Percentiles rank a stretch among this genome's conserved stretches.
These are phyloP conservation scores for Luvunga scandens DNA, from an alignment of 345 rosid species.

Conservation along the genomic window DNA sequence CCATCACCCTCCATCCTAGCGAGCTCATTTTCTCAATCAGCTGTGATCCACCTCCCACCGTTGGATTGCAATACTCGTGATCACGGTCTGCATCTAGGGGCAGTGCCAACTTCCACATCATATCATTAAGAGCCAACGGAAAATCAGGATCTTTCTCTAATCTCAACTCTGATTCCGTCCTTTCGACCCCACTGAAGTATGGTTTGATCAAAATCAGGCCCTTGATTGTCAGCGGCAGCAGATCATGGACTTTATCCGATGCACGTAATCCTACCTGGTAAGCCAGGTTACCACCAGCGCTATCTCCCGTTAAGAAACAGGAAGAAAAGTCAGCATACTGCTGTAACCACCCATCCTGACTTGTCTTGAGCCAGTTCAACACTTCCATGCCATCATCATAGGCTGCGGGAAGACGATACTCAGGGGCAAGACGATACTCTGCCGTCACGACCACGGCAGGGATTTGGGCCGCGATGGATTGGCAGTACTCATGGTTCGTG, in stretches of 20 bases:
- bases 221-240: conserved; percentile 46
- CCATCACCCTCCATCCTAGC: conserved; percentile 46
- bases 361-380: conserved; percentile 33
- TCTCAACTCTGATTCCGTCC: conserved; percentile 47
- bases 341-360: conserved; percentile 33
- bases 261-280: conserved; percentile 44
- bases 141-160: conserved; percentile 17
- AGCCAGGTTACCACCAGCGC: conserved; percentile 64
- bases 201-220: conserved; percentile 65
- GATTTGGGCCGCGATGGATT: no score
- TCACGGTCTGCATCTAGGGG: conserved; percentile 53
- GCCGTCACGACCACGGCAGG: no score
- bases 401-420: conserved; percentile 63
- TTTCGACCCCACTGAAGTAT: conserved; percentile 49
- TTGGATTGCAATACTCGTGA: conserved; percentile 58
- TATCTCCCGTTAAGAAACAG: conserved; percentile 48
- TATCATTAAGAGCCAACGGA: conserved; percentile 18
- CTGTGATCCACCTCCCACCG: conserved; percentile 29
- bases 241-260: background rate
- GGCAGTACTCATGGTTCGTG: no score
- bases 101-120: conserved; percentile 52
- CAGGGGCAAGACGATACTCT: no score
- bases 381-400: conserved; percentile 58
- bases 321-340: conserved; percentile 27
- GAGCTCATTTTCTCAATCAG: conserved; percentile 14